These are phyloP conservation scores for Backusella mclennaniae DNA, from an alignment of 192 early-diverging fungal genomes.

Conservation along the genomic window DNA sequence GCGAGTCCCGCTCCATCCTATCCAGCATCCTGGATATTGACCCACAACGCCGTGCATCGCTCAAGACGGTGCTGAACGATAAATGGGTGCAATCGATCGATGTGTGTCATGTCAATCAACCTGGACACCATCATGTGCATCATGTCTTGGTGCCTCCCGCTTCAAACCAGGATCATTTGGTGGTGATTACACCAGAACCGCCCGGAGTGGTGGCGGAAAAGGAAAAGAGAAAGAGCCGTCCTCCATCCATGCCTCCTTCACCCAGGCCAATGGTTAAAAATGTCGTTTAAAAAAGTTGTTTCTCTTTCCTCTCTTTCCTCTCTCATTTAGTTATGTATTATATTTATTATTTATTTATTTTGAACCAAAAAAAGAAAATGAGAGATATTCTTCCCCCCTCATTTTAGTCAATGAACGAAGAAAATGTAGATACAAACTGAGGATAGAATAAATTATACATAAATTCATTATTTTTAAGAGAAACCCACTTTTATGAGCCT, in stretches of 20 bases:
- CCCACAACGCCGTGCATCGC: slow-evolving; percentile 50
- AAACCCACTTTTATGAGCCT: not conserved
- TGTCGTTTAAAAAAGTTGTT: not conserved
- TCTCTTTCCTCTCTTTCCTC: no score
- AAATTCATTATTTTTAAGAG: not conserved
- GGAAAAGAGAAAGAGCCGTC: slow-evolving; percentile 28
- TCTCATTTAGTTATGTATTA: not conserved
- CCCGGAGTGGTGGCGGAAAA: slow-evolving; percentile 34
- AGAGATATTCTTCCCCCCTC: no score
- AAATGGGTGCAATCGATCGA: slow-evolving; percentile 73
- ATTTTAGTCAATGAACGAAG: no score
- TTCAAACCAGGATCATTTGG: slow-evolving; percentile 18
- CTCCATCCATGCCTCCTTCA: not conserved
- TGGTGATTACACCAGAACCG: slow-evolving; percentile 29
- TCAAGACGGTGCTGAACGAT: slow-evolving; percentile 66
- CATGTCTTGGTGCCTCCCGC: slow-evolving; percentile 26
- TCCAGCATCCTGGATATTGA: slow-evolving; percentile 65
- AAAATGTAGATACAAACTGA: slow-evolving; percentile 1
- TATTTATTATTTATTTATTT: not conserved
- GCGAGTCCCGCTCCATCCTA: slow-evolving; percentile 59
- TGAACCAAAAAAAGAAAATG: no score
- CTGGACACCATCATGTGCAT: slow-evolving; percentile 31
- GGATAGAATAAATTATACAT: slow-evolving; percentile 3
- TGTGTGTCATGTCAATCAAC: slow-evolving; percentile 40
- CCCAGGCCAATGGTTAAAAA: not conserved